Percentiles rank a stretch among this genome's conserved stretches.
Evolutionary conservation across 2,329 filamentous ascomycete species (phyloP).

Genomic region (Cladosporium sp.): DNA sequence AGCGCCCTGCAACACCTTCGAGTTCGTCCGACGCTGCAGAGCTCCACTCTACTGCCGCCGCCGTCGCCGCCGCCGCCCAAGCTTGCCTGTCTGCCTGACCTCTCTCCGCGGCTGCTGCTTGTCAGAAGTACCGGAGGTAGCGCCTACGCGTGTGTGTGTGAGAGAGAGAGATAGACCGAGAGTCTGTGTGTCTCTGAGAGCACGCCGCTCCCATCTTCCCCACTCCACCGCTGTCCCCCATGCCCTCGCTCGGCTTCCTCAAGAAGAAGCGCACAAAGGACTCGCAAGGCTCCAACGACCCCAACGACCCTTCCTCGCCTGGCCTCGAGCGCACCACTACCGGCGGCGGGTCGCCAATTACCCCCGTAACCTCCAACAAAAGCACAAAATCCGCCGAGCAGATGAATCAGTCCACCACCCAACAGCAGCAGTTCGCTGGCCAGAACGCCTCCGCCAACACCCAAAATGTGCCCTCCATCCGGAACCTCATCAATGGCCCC

Average conservation of each 20-base stretch:
- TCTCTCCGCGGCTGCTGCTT: conserved; percentile 10
- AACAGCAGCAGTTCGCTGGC: conserved; percentile 36
- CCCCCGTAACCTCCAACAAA: conserved; percentile 46
- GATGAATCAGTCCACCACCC: conserved; percentile 16
- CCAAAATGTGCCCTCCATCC: conserved; percentile 75
- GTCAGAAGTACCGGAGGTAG: too few relatives aligned
- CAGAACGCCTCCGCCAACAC: conserved; percentile 22
- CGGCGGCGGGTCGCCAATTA: conserved; percentile 31
- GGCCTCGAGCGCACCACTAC: conserved; percentile 49
- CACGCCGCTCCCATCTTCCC: conserved; percentile 13
- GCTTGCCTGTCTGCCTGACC: background rate
- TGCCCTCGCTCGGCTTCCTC: conserved; percentile 94
- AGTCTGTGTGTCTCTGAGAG: background rate
- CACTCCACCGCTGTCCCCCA: conserved; percentile 36
- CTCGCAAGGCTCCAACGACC: conserved; percentile 55
- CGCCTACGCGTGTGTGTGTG: too few relatives aligned
- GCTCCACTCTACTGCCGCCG: too few relatives aligned
- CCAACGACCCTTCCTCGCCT: conserved; percentile 64
- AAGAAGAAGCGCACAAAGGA: conserved; percentile 99
- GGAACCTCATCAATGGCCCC: conserved; percentile 72
- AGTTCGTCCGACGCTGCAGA: background rate
- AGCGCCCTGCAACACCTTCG: too few relatives aligned
- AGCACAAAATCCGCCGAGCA: conserved; percentile 21
- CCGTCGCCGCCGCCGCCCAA: conserved; percentile 3
- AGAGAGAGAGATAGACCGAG: too few relatives aligned